Base-by-base conservation (phyloP, 768 basidiomycete species). In the Phaeotremella fagi region DNA sequence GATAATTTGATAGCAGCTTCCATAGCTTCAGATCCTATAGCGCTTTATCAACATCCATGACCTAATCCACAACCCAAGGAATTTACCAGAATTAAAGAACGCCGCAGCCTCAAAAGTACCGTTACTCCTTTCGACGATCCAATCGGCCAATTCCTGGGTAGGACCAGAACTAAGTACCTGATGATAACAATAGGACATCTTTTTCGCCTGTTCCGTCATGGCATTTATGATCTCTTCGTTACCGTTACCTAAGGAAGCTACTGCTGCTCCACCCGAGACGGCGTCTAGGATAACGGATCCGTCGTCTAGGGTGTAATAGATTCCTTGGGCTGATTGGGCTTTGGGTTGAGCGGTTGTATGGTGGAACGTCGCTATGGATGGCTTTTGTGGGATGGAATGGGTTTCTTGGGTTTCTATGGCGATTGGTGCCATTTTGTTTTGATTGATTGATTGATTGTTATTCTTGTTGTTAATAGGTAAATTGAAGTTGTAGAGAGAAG, bases 1-100 rank as follows among this genome's bases (percentile, higher is more conserved):
- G 52, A 51, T 0, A 64, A 50, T 35, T 64, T 64, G 50, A 68
- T 59, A 1, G 55, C 53, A 20, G 60, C 55, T 29, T 68, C 63
- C 25, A 60, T 48, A 14, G 66, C 66, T 54, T 64, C 63, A 18
- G 59, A 57, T 16, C 48, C 52, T 52, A 24, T 11, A 6, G n/a
- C n/a, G n/a, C n/a, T n/a, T n/a, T n/a, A n/a, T n/a, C n/a, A n/a
- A n/a, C n/a, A n/a, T n/a, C n/a, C n/a, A n/a, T n/a, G n/a, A n/a
- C n/a, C n/a, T n/a, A n/a, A n/a, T n/a, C n/a, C n/a, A n/a, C n/a
- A n/a, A n/a, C n/a, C n/a, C n/a, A n/a, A n/a, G n/a, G n/a, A 14
- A 46, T 44, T 43, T 27, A 60, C 59, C 37, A 20, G 44, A 31
- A 35, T 48, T 26, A 31, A 56, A 12, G 41, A 61, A 50, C 18